Conservation (phyloP, 192 early-diverging fungal species). For the Chytriomyces sp. region DNA sequence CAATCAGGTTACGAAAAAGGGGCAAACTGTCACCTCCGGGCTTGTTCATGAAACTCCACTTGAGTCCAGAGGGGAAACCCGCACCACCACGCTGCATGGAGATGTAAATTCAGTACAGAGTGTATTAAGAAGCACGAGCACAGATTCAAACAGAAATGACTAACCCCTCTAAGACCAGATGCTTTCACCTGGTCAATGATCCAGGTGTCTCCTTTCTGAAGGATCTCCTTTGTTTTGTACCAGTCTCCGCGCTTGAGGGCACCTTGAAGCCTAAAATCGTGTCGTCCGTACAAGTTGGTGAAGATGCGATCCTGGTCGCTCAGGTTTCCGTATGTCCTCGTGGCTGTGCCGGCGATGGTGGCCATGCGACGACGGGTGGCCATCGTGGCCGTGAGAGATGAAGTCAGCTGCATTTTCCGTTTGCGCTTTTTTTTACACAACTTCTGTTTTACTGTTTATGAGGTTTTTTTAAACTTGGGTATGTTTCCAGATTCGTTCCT, state of each 20-base stretch:
- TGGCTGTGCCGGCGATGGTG: constrained; percentile 5
- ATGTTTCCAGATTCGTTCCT: too few species aligned
- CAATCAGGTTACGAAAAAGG: not conserved
- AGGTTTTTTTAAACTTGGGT: too few species aligned
- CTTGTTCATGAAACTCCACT: constrained; percentile 99
- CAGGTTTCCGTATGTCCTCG: constrained; percentile 58
- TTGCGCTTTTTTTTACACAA: not conserved
- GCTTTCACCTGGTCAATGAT: constrained; percentile 97
- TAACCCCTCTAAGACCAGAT: constrained; percentile 76
- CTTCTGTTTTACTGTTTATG: too few species aligned
- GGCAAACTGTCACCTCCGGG: constrained; percentile 47
- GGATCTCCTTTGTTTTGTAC: constrained; percentile 98
- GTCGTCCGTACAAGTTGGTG: constrained; percentile 94
- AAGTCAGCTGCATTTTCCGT: not conserved
- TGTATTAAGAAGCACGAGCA: not conserved
- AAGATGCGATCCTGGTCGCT: constrained; percentile 96
- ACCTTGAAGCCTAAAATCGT: constrained; percentile 88
- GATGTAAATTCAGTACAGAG: constrained; percentile 33
- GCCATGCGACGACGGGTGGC: constrained; percentile 7
- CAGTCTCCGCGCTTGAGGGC: constrained; percentile 96
- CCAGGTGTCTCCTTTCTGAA: constrained; percentile 95
- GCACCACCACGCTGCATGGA: constrained; percentile 84
- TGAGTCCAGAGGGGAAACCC: constrained; percentile 96
- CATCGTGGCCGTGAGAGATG: not conserved
- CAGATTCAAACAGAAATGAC: constrained; percentile 12